These are phyloP conservation scores for Phytophthora sp. DNA, from an alignment of 352 stramenopile genomes.

Conservation along the genomic window DNA sequence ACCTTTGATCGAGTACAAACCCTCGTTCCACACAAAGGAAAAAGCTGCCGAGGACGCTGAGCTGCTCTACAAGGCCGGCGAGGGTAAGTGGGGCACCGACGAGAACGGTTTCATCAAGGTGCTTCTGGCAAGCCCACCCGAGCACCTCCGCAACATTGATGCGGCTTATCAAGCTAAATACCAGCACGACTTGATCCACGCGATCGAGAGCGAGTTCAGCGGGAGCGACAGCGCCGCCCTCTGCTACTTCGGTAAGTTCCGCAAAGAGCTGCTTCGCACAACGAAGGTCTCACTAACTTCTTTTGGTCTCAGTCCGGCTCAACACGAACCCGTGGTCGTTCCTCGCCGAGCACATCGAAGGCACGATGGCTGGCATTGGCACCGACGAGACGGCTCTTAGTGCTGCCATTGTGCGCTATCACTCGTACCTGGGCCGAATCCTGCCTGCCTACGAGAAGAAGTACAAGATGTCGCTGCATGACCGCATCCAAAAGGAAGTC, in stretches of 20 bases:
- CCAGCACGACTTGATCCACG: constrained; percentile 54
- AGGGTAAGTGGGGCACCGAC: constrained; percentile 84
- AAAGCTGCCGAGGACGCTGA: constrained; percentile 73
- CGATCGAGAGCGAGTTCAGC: constrained; percentile 76
- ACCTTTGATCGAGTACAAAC: constrained; percentile 46
- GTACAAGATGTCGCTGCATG: constrained; percentile 65
- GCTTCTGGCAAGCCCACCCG: constrained; percentile 59
- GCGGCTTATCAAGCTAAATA: constrained; percentile 67
- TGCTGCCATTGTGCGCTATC: constrained; percentile 72
- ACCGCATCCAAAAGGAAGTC: constrained; percentile 61
- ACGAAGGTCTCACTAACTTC: too few species aligned
- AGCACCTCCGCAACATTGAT: constrained; percentile 68
- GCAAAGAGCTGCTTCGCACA: background rate
- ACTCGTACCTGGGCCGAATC: constrained; percentile 62
- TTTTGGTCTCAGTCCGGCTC: constrained; percentile 41
- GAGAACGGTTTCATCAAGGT: constrained; percentile 70
- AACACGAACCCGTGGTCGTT: constrained; percentile 63
- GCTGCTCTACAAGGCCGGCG: constrained; percentile 73
- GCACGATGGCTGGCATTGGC: constrained; percentile 70
- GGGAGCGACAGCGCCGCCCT: constrained; percentile 55
- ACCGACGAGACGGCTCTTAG: constrained; percentile 74
- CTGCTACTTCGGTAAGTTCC: constrained; percentile 50
- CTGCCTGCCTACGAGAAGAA: constrained; percentile 57
- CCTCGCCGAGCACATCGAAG: constrained; percentile 67
- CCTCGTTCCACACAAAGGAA: constrained; percentile 62